phyloP scores from a whole-genome alignment of 176 grass and related monocot genomes.

The Carex pumila region DNA sequence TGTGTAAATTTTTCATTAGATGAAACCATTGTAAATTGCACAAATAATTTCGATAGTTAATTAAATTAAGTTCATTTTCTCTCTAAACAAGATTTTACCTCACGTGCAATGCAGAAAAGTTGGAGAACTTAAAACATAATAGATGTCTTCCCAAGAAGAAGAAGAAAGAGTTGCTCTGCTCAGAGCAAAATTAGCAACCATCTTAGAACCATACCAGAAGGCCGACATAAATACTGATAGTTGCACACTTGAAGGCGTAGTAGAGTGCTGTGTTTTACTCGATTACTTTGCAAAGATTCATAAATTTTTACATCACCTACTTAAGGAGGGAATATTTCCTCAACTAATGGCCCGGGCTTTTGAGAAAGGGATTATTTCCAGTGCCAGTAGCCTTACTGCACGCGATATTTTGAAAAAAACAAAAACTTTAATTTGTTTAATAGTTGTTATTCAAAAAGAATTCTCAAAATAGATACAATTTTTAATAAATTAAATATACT shows the following conservation, averaged over 20 bases:
- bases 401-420: not conserved
- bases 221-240: not conserved
- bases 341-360: not conserved
- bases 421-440: too few species aligned
- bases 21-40: too few species aligned
- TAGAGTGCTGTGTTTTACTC: not conserved
- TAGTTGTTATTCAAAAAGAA: too few species aligned
- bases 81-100: not conserved
- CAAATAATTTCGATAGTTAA: not conserved
- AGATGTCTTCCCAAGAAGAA: not conserved
- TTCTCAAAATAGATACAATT: too few species aligned
- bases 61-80: not conserved
- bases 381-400: not conserved
- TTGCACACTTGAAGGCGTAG: not conserved
- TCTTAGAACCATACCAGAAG: not conserved
- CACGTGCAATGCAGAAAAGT: not conserved
- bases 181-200: not conserved
- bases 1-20: too few species aligned
- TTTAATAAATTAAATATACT: too few species aligned
- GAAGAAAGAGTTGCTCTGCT: not conserved
- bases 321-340: not conserved
- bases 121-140: not conserved
- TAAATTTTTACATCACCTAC: not conserved
- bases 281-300: not conserved
- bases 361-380: not conserved